These are phyloP conservation scores for Thelonectria discophora DNA, from an alignment of 2,329 filamentous ascomycete genomes.

Conservation along the genomic window DNA sequence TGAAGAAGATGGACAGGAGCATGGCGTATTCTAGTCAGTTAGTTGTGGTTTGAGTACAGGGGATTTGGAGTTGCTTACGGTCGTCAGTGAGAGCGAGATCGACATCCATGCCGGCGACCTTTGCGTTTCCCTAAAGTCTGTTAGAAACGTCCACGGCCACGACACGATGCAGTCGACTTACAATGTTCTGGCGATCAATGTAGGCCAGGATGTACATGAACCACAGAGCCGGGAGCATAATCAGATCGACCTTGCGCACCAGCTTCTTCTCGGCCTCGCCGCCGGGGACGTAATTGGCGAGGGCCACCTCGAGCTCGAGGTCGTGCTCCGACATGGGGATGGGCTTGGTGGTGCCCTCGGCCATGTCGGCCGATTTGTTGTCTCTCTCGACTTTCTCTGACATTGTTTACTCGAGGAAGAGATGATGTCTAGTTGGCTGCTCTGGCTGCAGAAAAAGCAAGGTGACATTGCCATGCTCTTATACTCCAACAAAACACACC, in stretches of 20 bases:
- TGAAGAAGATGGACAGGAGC: constrained; percentile 63
- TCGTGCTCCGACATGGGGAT: constrained; percentile 25
- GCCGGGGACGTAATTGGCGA: constrained; percentile 42
- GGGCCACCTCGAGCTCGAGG: constrained; percentile 37
- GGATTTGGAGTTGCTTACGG: background rate
- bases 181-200: constrained; percentile 39
- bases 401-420: background rate
- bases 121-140: constrained; percentile 54
- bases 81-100: constrained; percentile 57
- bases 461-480: background rate
- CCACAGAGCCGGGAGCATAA: constrained; percentile 61
- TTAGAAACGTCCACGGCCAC: background rate
- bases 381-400: constrained; percentile 9
- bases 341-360: constrained; percentile 22
- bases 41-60: background rate
- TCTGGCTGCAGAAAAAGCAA: background rate
- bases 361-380: constrained; percentile 7
- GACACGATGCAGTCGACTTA: background rate
- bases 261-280: constrained; percentile 34
- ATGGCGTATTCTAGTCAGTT: constrained; percentile 54
- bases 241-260: constrained; percentile 50
- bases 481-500: background rate
- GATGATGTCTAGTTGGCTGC: background rate
- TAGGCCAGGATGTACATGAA: constrained; percentile 51
- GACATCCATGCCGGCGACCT: constrained; percentile 58